Percentiles rank a stretch among this genome's conserved stretches.
Conservation (phyloP, 331 rosid genomes). For the Ulmus americana region DNA sequence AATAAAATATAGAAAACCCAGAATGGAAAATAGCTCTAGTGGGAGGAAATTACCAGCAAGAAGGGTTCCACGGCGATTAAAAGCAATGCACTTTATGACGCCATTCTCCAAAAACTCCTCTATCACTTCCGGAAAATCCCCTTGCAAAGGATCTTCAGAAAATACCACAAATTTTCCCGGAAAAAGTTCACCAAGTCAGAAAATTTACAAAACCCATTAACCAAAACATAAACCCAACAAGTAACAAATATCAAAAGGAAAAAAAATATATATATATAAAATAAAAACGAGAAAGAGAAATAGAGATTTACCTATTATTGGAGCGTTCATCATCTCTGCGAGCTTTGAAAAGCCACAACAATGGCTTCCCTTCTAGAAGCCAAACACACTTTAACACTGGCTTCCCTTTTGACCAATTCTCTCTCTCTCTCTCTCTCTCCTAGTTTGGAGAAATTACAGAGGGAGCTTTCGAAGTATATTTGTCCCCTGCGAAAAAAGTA, state of each 20-base stretch:
- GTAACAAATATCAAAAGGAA: neutral
- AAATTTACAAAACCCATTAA: neutral
- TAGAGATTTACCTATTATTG: slow-evolving; percentile 53
- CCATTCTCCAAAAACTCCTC: slow-evolving; percentile 92
- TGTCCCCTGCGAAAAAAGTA: neutral
- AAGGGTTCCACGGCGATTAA: slow-evolving; percentile 91
- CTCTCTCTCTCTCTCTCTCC: neutral
- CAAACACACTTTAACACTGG: too few species aligned
- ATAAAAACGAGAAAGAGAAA: neutral
- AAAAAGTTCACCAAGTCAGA: neutral
- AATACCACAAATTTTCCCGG: slow-evolving; percentile 11
- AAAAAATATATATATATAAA: neutral
- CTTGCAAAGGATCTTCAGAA: slow-evolving; percentile 66
- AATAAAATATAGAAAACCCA: neutral
- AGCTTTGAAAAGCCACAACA: slow-evolving; percentile 1
- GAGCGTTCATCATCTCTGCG: slow-evolving; percentile 40
- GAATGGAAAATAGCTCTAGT: neutral
- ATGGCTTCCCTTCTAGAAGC: neutral
- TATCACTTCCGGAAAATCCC: slow-evolving; percentile 93
- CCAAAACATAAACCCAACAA: neutral
- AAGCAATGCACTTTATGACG: slow-evolving; percentile 80
- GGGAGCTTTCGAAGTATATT: neutral
- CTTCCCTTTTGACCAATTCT: neutral
- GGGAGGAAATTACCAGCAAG: slow-evolving; percentile 61
- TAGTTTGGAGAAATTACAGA: too few species aligned